Conservation (phyloP, 106 monocot species). For the Cymbidium sinense region DNA sequence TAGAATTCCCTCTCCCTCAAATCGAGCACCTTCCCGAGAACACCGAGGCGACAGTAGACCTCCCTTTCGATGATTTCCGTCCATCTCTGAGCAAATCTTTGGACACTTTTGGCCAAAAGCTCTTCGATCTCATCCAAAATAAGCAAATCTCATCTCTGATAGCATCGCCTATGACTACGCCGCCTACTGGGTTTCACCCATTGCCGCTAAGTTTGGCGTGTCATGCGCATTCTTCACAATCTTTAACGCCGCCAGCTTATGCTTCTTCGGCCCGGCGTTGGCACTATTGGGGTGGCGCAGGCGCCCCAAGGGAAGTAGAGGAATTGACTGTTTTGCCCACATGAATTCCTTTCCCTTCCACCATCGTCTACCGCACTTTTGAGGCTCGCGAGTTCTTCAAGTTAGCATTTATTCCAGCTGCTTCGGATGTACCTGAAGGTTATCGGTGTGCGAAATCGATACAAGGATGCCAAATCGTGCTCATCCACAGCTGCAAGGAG, state of each 20-base stretch:
- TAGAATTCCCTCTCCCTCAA: slow-evolving; percentile 54
- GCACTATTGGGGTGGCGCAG: neutral
- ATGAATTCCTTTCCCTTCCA: no score
- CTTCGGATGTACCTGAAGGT: no score
- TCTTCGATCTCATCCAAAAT: no score
- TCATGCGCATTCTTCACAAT: slow-evolving; percentile 39
- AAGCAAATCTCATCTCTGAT: slow-evolving; percentile 24
- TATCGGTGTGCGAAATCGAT: no score
- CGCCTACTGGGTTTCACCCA: slow-evolving; percentile 50
- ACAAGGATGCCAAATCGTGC: no score
- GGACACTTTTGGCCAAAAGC: slow-evolving; percentile 30
- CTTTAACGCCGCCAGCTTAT: slow-evolving; percentile 6
- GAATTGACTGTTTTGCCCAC: no score
- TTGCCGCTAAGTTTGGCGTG: slow-evolving; percentile 23
- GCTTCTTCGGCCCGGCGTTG: slow-evolving; percentile 12
- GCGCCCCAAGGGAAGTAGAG: no score
- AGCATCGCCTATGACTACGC: slow-evolving; percentile 56
- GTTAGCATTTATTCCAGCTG: neutral
- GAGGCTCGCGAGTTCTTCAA: no score
- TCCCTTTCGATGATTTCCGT: slow-evolving; percentile 50
- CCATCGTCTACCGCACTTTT: no score
- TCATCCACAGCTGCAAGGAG: no score
- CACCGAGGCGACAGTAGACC: slow-evolving; percentile 44
- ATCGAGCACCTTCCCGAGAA: slow-evolving; percentile 22
- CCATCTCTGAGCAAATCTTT: slow-evolving; percentile 39